Evolutionary conservation across 1,284 basidiomycete species (phyloP), one percentile per base, ranked within the genome.

Genomic region (Mrakiaceae sp.): DNA sequence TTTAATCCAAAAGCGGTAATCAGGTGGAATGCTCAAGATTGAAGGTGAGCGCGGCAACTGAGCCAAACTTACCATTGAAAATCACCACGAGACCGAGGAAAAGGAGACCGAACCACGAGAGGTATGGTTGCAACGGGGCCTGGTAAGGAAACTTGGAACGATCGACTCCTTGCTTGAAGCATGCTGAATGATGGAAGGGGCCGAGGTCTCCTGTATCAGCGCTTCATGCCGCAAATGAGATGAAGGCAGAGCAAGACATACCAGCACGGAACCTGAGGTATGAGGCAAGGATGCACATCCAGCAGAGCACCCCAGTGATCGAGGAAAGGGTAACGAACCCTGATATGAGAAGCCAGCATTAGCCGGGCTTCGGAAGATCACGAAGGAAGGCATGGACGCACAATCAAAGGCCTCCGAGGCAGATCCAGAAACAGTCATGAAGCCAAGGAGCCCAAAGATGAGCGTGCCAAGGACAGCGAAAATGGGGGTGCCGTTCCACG

Each of bases 201-300:
- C 61, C 73, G 79, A 68, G 87, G 81, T 69, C 81, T 77, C 68
- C 84, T 74, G 40, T 82, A 83, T 70, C 87, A 85, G 47, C 70
- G 75, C 71, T 79, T 80, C 2, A 27, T 27, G 27, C 27, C 27
- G 27, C 27, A 27, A 27, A 27, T 27, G 27, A 27, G 27, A 27
- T 27, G 27, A 27, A 27, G 27, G 27, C 27, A 27, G 27, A 27
- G 27, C 27, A 27, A 27, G 27, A 27, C 72, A 83, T 74, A 42
- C 84, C 86, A 68, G 81, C 79, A 75, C 84, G 83, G 81, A 89
- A 91, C 74, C 81, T 83, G 63, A 88, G 72, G 75, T 87, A 90
- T 3, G 86, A 84, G 51, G 86, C 64, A 71, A 86, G 84, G 75
- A 90, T 88, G 61, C 81, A 74, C 70, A 72, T 80, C 70, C 69